phyloP scores from a whole-genome alignment of 2,329 filamentous ascomycete species.

The Penicillium sp. region DNA sequence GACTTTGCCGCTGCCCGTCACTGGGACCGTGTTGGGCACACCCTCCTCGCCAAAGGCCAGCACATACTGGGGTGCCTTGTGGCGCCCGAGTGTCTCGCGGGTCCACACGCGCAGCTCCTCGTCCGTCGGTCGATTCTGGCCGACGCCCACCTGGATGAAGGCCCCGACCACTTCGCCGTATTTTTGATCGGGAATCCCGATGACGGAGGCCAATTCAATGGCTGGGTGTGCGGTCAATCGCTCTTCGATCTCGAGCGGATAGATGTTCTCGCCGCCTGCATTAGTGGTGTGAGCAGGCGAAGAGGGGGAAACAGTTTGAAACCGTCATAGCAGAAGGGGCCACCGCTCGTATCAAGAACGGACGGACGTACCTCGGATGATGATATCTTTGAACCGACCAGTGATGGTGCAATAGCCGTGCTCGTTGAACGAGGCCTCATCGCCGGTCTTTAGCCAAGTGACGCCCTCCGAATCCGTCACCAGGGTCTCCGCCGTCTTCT shows the following conservation, averaged over 20 bases:
- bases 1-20: slow-evolving; percentile 71
- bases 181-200: slow-evolving; percentile 66
- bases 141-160: slow-evolving; percentile 48
- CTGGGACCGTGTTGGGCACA: slow-evolving; percentile 53
- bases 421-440: slow-evolving; percentile 52
- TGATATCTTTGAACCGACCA: slow-evolving; percentile 75
- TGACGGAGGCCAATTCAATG: slow-evolving; percentile 64
- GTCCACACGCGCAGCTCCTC: slow-evolving; percentile 63
- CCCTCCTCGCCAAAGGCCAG: slow-evolving; percentile 69
- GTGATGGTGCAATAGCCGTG: slow-evolving; percentile 70
- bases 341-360: not conserved
- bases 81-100: slow-evolving; percentile 58
- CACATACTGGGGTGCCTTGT: slow-evolving; percentile 69
- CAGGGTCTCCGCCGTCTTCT: slow-evolving; percentile 71
- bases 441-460: slow-evolving; percentile 65
- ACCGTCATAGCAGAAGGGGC: no score
- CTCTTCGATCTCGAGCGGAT: slow-evolving; percentile 73
- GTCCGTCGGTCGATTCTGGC: slow-evolving; percentile 44
- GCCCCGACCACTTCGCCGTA: slow-evolving; percentile 72
- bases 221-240: slow-evolving; percentile 63
- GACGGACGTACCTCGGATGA: slow-evolving; percentile 59
- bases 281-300: slow-evolving; percentile 3
- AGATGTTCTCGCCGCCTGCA: slow-evolving; percentile 67
- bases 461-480: slow-evolving; percentile 59
- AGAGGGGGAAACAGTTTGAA: slow-evolving; percentile 1